These are phyloP conservation scores for Phanerochaete carnosa DNA, from an alignment of 768 basidiomycete species.

Conservation along the genomic window DNA sequence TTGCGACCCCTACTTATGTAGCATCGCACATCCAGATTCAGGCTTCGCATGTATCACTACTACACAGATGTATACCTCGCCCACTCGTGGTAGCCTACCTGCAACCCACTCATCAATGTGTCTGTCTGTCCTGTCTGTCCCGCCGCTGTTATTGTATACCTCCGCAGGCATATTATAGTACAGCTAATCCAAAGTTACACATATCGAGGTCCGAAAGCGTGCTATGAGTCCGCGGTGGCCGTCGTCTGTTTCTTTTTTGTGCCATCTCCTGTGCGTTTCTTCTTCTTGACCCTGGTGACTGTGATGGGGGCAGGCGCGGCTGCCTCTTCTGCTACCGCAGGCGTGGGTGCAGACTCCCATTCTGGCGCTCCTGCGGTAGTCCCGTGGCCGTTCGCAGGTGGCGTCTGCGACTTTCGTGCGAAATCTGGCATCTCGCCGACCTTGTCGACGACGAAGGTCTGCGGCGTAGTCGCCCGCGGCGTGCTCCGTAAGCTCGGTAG, in stretches of 20 bases:
- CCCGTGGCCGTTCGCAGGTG: conserved; percentile 23
- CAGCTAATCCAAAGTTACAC: conserved; percentile 20
- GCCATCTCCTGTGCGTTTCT: conserved; percentile 41
- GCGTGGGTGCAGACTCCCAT: not conserved
- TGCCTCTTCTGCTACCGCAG: conserved; percentile 23
- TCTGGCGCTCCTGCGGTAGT: conserved; percentile 22
- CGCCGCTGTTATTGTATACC: conserved; percentile 13
- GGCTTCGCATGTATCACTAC: conserved; percentile 13
- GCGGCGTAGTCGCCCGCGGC: conserved; percentile 29
- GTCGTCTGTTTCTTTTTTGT: conserved; percentile 67
- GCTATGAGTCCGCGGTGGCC: conserved; percentile 16
- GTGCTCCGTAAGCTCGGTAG: conserved; percentile 22
- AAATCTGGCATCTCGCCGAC: conserved; percentile 85
- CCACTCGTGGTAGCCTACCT: conserved; percentile 5
- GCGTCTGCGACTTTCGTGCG: conserved; percentile 18
- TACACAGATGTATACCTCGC: conserved; percentile 9
- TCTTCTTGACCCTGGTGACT: conserved; percentile 72
- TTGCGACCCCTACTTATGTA: not conserved
- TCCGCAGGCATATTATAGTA: conserved; percentile 22
- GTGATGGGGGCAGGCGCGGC: conserved; percentile 70
- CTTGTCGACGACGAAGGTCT: conserved; percentile 65
- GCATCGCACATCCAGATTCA: not conserved
- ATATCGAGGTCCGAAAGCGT: not conserved
- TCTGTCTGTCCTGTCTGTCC: not conserved
- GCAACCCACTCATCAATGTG: not conserved